phyloP scores from a whole-genome alignment of 176 grass and related monocot species.

The Secale cereale region DNA sequence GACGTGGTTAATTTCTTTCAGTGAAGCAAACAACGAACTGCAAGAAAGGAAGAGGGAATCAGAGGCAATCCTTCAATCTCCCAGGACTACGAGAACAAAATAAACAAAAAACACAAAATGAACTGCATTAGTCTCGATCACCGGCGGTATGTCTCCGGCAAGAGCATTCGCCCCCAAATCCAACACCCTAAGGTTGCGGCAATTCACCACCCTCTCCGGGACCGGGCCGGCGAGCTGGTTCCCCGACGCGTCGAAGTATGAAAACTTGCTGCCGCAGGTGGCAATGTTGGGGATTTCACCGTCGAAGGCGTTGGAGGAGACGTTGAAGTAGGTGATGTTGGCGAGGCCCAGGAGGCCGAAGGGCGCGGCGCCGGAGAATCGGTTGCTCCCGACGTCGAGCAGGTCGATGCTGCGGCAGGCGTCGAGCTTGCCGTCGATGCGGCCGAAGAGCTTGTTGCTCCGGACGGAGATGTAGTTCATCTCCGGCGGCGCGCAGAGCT shows the following conservation, averaged over 20 bases:
- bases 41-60: too few relatives aligned
- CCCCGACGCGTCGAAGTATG: slow-evolving; percentile 62
- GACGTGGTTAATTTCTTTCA: too few relatives aligned
- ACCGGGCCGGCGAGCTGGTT: slow-evolving; percentile 62
- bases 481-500: slow-evolving; percentile 63
- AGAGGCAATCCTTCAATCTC: too few relatives aligned
- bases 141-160: slow-evolving; percentile 55
- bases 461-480: slow-evolving; percentile 84
- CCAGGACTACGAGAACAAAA: too few relatives aligned
- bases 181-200: slow-evolving; percentile 54
- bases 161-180: slow-evolving; percentile 79
- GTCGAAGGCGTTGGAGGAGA: slow-evolving; percentile 77
- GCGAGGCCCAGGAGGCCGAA: slow-evolving; percentile 46
- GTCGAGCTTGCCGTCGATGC: slow-evolving; percentile 36
- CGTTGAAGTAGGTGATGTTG: slow-evolving; percentile 96
- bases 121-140: too few relatives aligned
- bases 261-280: slow-evolving; percentile 53
- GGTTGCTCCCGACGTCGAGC: slow-evolving; percentile 81
- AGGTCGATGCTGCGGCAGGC: slow-evolving; percentile 67
- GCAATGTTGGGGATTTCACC: slow-evolving; percentile 64
- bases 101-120: too few relatives aligned
- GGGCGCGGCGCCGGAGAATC: slow-evolving; percentile 55
- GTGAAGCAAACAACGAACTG: too few relatives aligned
- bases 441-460: slow-evolving; percentile 61
- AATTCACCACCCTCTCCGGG: slow-evolving; percentile 51